These are phyloP conservation scores for Quercus cerris DNA, from an alignment of 306 rosid genomes.

Conservation along the genomic window DNA sequence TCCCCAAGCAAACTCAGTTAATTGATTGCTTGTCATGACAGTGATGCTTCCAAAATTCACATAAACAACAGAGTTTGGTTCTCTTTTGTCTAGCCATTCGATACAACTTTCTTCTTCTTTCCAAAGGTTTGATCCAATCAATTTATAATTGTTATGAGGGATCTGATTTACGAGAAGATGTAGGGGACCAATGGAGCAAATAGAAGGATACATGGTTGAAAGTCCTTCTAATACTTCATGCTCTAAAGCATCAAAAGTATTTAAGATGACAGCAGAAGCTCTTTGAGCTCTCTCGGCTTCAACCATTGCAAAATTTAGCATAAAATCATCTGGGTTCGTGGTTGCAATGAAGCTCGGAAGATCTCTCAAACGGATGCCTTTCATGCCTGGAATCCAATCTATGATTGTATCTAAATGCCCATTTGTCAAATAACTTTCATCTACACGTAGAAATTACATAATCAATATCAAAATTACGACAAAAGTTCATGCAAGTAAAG, in stretches of 20 bases:
- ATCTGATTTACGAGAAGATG: slow-evolving; percentile 28
- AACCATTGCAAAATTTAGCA: neutral
- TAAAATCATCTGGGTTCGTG: slow-evolving; percentile 37
- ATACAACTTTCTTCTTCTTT: slow-evolving; percentile 54
- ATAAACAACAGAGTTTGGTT: slow-evolving; percentile 46
- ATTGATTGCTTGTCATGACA: slow-evolving; percentile 47
- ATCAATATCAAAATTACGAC: too few species aligned
- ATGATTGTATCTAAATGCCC: slow-evolving; percentile 50
- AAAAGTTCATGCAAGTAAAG: too few species aligned
- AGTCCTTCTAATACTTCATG: slow-evolving; percentile 32
- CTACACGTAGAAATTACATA: slow-evolving; percentile 19
- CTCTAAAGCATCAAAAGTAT: slow-evolving; percentile 58
- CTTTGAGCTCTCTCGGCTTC: slow-evolving; percentile 30
- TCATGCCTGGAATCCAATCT: slow-evolving; percentile 66
- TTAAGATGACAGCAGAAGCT: slow-evolving; percentile 54
- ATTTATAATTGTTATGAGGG: neutral
- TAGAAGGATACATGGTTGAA: slow-evolving; percentile 35
- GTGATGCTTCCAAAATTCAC: slow-evolving; percentile 75
- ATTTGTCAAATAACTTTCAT: slow-evolving; percentile 39
- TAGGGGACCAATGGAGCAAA: slow-evolving; percentile 65
- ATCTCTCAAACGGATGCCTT: slow-evolving; percentile 44
- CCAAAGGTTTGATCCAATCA: slow-evolving; percentile 63
- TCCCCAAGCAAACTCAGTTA: slow-evolving; percentile 74
- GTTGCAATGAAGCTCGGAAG: slow-evolving; percentile 59
- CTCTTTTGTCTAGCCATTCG: slow-evolving; percentile 51